phyloP scores from a whole-genome alignment of 2,329 filamentous ascomycete species.

The Teratosphaeria zuluensis region DNA sequence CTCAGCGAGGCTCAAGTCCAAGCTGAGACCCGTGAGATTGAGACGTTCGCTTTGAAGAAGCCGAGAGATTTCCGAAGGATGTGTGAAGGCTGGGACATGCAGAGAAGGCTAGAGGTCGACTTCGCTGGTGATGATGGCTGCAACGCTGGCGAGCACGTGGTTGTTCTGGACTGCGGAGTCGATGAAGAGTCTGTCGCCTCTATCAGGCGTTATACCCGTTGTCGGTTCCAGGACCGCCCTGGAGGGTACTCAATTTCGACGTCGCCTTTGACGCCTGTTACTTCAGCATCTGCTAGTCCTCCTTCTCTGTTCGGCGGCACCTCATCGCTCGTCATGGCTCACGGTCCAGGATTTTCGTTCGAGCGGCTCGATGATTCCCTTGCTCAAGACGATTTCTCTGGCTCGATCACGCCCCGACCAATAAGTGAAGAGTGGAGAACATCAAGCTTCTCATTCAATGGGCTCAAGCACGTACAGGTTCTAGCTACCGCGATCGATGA shows the following conservation, averaged over 20 bases:
- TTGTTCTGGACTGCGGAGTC: constrained; percentile 65
- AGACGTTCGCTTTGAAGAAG: constrained; percentile 60
- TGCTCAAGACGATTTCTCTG: constrained; percentile 16
- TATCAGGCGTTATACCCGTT: constrained; percentile 51
- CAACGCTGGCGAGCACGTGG: constrained; percentile 64
- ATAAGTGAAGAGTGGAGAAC: constrained; percentile 55
- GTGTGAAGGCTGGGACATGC: constrained; percentile 89
- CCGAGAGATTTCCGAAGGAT: constrained; percentile 69
- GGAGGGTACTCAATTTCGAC: constrained; percentile 9
- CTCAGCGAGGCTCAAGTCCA: constrained; percentile 60
- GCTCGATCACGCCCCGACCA: constrained; percentile 19
- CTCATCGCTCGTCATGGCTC: constrained; percentile 26
- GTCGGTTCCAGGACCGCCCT: constrained; percentile 29
- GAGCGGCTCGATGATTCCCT: constrained; percentile 14
- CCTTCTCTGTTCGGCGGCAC: constrained; percentile 45
- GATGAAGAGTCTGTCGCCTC: constrained; percentile 46
- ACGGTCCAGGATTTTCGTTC: constrained; percentile 17
- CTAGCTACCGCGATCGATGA: constrained; percentile 62
- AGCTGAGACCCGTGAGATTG: constrained; percentile 73
- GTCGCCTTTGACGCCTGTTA: constrained; percentile 18
- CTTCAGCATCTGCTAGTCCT: constrained; percentile 9
- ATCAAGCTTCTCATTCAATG: constrained; percentile 53
- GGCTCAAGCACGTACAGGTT: constrained; percentile 51
- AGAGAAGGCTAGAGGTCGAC: constrained; percentile 72
- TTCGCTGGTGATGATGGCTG: constrained; percentile 74